Evolutionary conservation across 495 filamentous ascomycete species (phyloP).

Genomic region (Daldinia decipiens): DNA sequence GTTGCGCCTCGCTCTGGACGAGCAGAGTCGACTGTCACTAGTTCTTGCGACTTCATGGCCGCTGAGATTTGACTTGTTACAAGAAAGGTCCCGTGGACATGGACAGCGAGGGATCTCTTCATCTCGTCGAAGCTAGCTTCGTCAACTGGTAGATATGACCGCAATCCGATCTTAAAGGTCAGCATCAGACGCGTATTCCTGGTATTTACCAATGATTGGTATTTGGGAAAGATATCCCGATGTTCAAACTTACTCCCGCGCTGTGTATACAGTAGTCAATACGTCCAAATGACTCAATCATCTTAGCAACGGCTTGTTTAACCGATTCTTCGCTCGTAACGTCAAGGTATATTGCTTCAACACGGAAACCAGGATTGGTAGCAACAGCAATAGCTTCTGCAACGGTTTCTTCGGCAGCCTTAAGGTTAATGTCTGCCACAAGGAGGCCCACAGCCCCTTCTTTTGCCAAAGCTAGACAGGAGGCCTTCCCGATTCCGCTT

Average conservation of each 20-base stretch:
- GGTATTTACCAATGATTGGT: neutral
- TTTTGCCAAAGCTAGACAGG: slow-evolving; percentile 47
- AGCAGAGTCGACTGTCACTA: neutral
- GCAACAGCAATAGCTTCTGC: slow-evolving; percentile 44
- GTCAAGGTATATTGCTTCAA: slow-evolving; percentile 47
- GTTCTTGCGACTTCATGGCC: slow-evolving; percentile 27
- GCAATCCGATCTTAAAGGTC: slow-evolving; percentile 3
- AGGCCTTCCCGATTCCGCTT: slow-evolving; percentile 52
- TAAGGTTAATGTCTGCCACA: slow-evolving; percentile 52
- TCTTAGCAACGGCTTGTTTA: slow-evolving; percentile 43
- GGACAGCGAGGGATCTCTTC: neutral
- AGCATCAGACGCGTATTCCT: neutral
- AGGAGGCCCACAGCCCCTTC: slow-evolving; percentile 49
- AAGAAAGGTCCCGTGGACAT: slow-evolving; percentile 34
- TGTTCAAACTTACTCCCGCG: slow-evolving; percentile 47
- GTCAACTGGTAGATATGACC: neutral
- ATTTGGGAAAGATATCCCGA: neutral
- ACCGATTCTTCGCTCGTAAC: slow-evolving; percentile 48
- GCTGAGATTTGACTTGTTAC: slow-evolving; percentile 2
- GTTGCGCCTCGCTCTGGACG: slow-evolving; percentile 16
- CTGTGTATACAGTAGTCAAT: slow-evolving; percentile 54
- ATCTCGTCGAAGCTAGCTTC: slow-evolving; percentile 17
- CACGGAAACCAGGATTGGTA: slow-evolving; percentile 44
- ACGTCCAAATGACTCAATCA: slow-evolving; percentile 46
- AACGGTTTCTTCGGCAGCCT: slow-evolving; percentile 39